Evolutionary conservation across 129 eudicot species (phyloP).

Genomic region (Sambucus nigra): DNA sequence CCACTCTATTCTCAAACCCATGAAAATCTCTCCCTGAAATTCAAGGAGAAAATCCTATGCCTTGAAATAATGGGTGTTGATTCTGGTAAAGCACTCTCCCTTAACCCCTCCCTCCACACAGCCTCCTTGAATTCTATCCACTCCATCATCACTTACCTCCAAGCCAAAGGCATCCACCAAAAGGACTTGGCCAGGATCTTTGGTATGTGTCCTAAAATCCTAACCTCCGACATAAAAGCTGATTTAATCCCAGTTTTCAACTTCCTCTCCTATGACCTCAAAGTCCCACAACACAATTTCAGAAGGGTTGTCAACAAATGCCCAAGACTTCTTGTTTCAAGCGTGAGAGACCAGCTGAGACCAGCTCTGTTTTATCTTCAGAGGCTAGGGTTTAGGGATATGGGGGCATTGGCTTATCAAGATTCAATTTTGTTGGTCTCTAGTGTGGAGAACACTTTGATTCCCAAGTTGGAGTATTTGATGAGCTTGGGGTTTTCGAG

Average conservation of each 20-base stretch:
- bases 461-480: slow-evolving; percentile 68
- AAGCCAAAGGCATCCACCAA: slow-evolving; percentile 75
- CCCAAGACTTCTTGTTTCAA: slow-evolving; percentile 68
- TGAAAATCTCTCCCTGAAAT: slow-evolving; percentile 56
- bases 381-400: slow-evolving; percentile 62
- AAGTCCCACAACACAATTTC: slow-evolving; percentile 48
- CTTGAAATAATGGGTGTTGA: slow-evolving; percentile 93
- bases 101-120: slow-evolving; percentile 62
- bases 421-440: slow-evolving; percentile 80
- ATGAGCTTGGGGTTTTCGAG: slow-evolving; percentile 56
- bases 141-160: slow-evolving; percentile 46
- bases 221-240: slow-evolving; percentile 46
- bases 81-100: slow-evolving; percentile 72
- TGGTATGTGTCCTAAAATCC: slow-evolving; percentile 83
- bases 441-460: slow-evolving; percentile 66
- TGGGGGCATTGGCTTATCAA: slow-evolving; percentile 56
- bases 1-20: slow-evolving; percentile 68
- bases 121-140: slow-evolving; percentile 56
- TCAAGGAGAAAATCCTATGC: slow-evolving; percentile 87
- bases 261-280: slow-evolving; percentile 51
- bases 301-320: slow-evolving; percentile 76
- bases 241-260: slow-evolving; percentile 64
- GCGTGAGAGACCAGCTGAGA: slow-evolving; percentile 63
- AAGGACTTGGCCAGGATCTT: slow-evolving; percentile 73
- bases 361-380: slow-evolving; percentile 73